Evolutionary conservation across 352 stramenopile genomes (phyloP), one percentile per base, ranked within the genome.

Genomic region (Globisporangium cylindrosporum): DNA sequence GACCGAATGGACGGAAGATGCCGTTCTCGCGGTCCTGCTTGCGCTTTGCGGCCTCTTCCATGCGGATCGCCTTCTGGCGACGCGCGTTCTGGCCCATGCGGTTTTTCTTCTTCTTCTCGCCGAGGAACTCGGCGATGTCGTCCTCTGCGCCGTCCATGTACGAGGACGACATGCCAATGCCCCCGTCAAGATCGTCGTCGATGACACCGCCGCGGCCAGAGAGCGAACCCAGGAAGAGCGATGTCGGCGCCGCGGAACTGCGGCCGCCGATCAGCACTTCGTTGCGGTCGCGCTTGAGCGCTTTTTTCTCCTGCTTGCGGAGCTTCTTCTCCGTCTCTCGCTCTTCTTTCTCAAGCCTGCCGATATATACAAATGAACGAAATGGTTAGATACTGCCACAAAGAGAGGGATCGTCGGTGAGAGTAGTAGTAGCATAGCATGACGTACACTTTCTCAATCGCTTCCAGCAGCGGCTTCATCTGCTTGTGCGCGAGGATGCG

Each of bases 41-140:
- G 36, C 77, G 73, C 41, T 78, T 81, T 22, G 71, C 64, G 1
- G 80, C 70, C 59, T 92, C 84, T 67, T 95, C 88, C 59, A 84
- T 66, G 0, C 84, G 84, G 22, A 93, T 83, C 29, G 88, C 88
- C 71, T 93, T 92, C 69, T 92, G 86, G 1, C 86, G 81, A 64
- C 88, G 84, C n/a, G 88, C 88, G 61, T 82, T 82, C 57, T 95
- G 88, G 22, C 88, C 88, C 7, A 85, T 66, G 18, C 88, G 85
- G 69, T 95, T 95, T 71, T 95, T 95, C 61, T 79, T 89, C 78
- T 92, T 92, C 71, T 93, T 92, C 68, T 95, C 88, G 32, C 88
- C 88, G 58, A 95, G 62, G 57, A 95, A 93, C 64, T 93, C 88
- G 36, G 88, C 88, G 66, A 95, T 93, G 41, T 93, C 88, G 62